Percentiles rank a stretch among this genome's conserved stretches.
Conservation (phyloP, 2,329 filamentous ascomycete genomes). For the Kalmusia sp. region DNA sequence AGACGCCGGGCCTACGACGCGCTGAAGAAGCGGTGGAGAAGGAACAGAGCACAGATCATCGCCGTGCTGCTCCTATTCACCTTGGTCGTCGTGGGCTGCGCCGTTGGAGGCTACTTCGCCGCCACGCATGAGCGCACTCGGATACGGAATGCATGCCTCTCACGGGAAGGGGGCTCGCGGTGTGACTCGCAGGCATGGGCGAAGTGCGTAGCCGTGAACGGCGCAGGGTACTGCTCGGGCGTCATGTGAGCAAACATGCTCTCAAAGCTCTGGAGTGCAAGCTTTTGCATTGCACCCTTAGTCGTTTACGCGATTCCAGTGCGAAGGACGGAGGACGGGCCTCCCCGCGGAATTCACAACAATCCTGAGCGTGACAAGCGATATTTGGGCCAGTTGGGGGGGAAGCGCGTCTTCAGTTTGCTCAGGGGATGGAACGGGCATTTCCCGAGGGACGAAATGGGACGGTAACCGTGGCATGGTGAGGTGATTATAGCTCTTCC, state of each 20-base stretch:
- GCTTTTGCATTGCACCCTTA: too few species aligned
- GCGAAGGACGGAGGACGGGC: too few species aligned
- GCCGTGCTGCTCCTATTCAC: slow-evolving; percentile 26
- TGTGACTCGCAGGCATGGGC: slow-evolving; percentile 28
- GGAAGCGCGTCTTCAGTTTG: too few species aligned
- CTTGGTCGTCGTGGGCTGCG: slow-evolving; percentile 28
- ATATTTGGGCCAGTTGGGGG: too few species aligned
- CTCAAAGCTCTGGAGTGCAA: too few species aligned
- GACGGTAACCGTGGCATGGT: too few species aligned
- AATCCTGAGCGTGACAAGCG: too few species aligned
- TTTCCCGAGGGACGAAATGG: too few species aligned
- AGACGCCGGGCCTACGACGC: slow-evolving; percentile 6
- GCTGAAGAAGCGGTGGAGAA: slow-evolving; percentile 23
- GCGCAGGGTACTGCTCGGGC: slow-evolving; percentile 30
- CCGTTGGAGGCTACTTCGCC: slow-evolving; percentile 26
- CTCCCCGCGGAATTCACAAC: too few species aligned
- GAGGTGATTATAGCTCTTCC: too few species aligned
- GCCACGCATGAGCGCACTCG: slow-evolving; percentile 23
- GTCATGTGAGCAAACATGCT: slow-evolving; percentile 12
- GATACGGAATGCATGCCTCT: slow-evolving; percentile 15
- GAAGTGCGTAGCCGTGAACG: slow-evolving; percentile 26
- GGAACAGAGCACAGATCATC: slow-evolving; percentile 26
- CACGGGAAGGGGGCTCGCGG: slow-evolving; percentile 25
- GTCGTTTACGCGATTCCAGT: too few species aligned
- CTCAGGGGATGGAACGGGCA: too few species aligned